Evolutionary conservation across 164 flowering plant species (phyloP).

Genomic region (Protea cynaroides): DNA sequence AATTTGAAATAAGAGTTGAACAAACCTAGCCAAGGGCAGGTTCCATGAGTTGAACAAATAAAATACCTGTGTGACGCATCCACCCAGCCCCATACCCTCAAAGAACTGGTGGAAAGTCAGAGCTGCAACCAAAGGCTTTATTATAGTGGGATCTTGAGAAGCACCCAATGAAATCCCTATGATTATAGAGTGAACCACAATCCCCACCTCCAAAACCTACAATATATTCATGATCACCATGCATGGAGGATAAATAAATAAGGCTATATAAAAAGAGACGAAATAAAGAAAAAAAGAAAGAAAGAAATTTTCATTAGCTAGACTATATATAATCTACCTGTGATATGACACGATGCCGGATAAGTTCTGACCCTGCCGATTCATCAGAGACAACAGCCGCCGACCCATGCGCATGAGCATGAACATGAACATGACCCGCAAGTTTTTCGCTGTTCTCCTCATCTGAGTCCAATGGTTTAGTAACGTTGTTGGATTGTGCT

Average conservation of each 20-base stretch:
- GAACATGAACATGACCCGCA: conserved; percentile 36
- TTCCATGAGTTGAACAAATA: no score
- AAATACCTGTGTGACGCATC: conserved; percentile 21
- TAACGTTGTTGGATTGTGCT: no score
- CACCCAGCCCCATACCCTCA: conserved; percentile 25
- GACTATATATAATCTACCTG: conserved; percentile 19
- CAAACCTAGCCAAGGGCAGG: no score
- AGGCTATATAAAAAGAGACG: neutral
- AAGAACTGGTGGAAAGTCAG: conserved; percentile 11
- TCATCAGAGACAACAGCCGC: conserved; percentile 10
- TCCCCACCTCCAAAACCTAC: conserved; percentile 21
- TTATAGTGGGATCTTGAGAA: no score
- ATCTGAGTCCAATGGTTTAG: conserved; percentile 7
- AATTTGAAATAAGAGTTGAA: no score
- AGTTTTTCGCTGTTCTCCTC: conserved; percentile 17
- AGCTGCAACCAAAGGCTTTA: no score
- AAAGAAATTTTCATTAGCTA: neutral
- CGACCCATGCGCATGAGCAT: conserved; percentile 43
- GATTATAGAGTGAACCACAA: conserved; percentile 8
- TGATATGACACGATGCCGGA: conserved; percentile 38
- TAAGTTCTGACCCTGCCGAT: conserved; percentile 9
- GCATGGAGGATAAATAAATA: no score
- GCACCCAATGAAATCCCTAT: no score
- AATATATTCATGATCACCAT: neutral
- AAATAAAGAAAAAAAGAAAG: no score